A percentile compares a stretch with the other conserved stretches of the same genome.
phyloP scores from a whole-genome alignment of 495 filamentous ascomycete species.

The Talaromyces proteolyticus region DNA sequence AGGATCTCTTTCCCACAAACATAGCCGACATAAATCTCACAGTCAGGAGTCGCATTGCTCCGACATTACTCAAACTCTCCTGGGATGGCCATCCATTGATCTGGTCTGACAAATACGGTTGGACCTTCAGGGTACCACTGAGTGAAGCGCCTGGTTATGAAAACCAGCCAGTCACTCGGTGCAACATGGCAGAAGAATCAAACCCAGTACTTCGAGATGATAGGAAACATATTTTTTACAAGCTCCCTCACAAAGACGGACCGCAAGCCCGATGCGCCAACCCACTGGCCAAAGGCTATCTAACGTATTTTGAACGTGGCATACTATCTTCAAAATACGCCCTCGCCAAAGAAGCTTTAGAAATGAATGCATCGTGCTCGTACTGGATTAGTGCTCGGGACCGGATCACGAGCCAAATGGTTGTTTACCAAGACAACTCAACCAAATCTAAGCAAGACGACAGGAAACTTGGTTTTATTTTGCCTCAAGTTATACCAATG shows the following conservation, averaged over 20 bases:
- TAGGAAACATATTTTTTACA: conserved; percentile 66
- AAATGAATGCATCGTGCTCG: conserved; percentile 97
- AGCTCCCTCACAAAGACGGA: conserved; percentile 93
- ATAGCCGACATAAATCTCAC: conserved; percentile 65
- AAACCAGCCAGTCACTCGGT: conserved; percentile 62
- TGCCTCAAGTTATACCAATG: conserved; percentile 99
- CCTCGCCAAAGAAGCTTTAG: conserved; percentile 87
- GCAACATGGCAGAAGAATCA: conserved; percentile 72
- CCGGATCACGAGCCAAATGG: conserved; percentile 87
- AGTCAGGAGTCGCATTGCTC: conserved; percentile 82
- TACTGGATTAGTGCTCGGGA: conserved; percentile 98
- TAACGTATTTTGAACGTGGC: conserved; percentile 86
- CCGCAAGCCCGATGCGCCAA: conserved; percentile 75
- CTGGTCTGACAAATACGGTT: conserved; percentile 90
- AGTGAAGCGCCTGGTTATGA: conserved; percentile 58
- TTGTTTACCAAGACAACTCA: conserved; percentile 64
- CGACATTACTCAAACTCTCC: conserved; percentile 72
- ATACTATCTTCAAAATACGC: conserved; percentile 78
- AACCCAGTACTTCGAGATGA: conserved; percentile 61
- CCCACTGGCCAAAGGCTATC: conserved; percentile 86
- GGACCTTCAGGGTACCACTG: conserved; percentile 77
- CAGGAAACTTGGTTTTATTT: conserved; percentile 67
- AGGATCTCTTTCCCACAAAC: conserved; percentile 70
- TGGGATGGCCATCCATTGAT: conserved; percentile 89
- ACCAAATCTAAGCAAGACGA: conserved; percentile 9